Base-by-base conservation (phyloP, 164 flowering plant species). In the Nelumbo lutea region DNA sequence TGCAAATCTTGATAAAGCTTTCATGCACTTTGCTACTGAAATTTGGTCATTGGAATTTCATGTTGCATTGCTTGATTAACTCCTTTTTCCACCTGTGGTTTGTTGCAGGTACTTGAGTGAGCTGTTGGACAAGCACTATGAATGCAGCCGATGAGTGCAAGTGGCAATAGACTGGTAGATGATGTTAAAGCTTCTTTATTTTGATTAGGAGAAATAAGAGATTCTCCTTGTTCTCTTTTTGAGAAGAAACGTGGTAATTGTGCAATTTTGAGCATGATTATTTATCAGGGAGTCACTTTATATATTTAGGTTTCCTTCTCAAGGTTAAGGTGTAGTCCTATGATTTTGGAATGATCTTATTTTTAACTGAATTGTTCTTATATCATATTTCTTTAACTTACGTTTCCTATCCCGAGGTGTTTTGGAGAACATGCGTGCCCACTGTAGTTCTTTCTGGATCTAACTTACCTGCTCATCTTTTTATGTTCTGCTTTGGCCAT, bases 31-130 rank as follows among this genome's bases (percentile, higher is more conserved):
- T 27, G 27, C 27, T 27, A 27, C 27, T 27, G 27, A 27, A 27
- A 27, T 27, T 27, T 27, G 27, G 27, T 27, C 27, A 27, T 27
- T 27, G 27, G 27, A 27, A 27, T 27, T 27, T 27, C 27, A 27
- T 27, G 27, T 27, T 27, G 27, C 27, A 27, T 27, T 27, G 27
- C 27, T 27, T 27, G 27, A 27, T 27, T 27, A 27, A 27, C 27
- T 27, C 27, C 27, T 27, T 27, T 27, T 27, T 27, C 27, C 59
- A 5, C 4, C 42, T 46, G 43, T 58, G 70, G 55, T 68, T 58
- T 14, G 9, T 68, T 58, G 70, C 64, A 68, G 70, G 70, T 68
- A 68, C 70, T 68, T 68, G 63, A 68, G 56, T 67, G 48, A 51
- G 45, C 46, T 45, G 53, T 64, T 47, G 41, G 53, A 39, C 38